Base-by-base conservation (phyloP, 768 basidiomycete species). In the Leccinellum albellum region DNA sequence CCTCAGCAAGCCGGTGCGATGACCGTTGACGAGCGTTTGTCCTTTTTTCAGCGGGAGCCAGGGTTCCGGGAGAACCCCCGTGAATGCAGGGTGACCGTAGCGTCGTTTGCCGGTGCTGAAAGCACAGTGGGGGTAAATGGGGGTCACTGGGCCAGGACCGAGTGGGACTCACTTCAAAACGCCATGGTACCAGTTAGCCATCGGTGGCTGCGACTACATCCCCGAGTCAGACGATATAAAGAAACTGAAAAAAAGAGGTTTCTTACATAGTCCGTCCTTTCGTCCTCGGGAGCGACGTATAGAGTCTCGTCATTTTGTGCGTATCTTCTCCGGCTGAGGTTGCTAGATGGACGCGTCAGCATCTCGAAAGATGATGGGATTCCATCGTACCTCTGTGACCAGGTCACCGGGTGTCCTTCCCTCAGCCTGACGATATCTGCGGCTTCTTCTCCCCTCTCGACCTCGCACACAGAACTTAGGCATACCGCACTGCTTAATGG, bases 271-370 rank as follows among this genome's bases (percentile, higher is more conserved):
- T 95, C 91, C 17, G 94, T 95, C 32, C 89, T 79, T 63, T 91
- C 89, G 68, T 96, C 94, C 64, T 95, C 93, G 0, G 94, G 94
- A 6, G 95, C 96, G 52, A 97, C 91, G 66, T 98, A 98, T 29
- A 98, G 70, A 2, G 90, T 94, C 61, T 97, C 95, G 61, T 97
- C 95, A 64, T 94, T 93, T 66, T 91, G 86, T 3, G 91, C 92
- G 68, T 98, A 98, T 62, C 95, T 79, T 57, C 91, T 79, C 50
- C 90, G 82, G 64, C 86, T 96, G 54, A 98, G 71, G 64, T 94
- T 89, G 61, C 93, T 91, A 54, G 28, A 46, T 51, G n/a, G 51
- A 54, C 56, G 21, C 23, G 54, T 53, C 4, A 52, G 52, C 5
- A 51, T 31, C 20, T 26, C 15, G 33, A 6, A 44, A 48, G 58